Percentiles rank a stretch among this genome's conserved stretches.
phyloP scores from a whole-genome alignment of 2,329 filamentous ascomycete species.

The Talaromyces funiculosus region DNA sequence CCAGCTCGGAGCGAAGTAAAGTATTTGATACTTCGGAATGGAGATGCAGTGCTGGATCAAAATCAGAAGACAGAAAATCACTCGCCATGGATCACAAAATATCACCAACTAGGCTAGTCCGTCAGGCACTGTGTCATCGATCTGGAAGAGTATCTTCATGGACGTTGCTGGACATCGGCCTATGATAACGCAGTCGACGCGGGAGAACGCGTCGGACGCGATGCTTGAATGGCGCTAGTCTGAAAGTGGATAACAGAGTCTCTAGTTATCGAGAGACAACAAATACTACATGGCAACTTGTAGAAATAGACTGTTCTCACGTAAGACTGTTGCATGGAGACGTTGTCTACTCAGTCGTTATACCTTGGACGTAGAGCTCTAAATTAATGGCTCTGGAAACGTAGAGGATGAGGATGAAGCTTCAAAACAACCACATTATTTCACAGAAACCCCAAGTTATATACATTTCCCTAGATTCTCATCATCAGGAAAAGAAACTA shows the following conservation, averaged over 20 bases:
- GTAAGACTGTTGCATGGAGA: background rate
- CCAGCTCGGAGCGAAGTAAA: slow-evolving; percentile 18
- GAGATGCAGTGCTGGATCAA: slow-evolving; percentile 47
- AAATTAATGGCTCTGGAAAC: background rate
- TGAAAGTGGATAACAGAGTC: background rate
- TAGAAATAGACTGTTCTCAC: background rate
- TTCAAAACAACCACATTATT: background rate
- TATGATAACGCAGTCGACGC: background rate
- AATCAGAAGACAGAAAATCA: slow-evolving; percentile 41
- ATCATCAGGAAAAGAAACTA: background rate
- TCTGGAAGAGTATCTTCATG: background rate
- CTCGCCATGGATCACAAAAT: slow-evolving; percentile 12
- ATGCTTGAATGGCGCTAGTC: slow-evolving; percentile 1
- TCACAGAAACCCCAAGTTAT: background rate
- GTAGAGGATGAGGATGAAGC: background rate
- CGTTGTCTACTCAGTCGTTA: background rate
- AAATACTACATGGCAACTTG: too few relatives aligned
- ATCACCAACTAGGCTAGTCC: background rate
- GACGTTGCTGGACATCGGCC: background rate
- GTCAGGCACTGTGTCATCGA: background rate
- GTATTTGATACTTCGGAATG: slow-evolving; percentile 39
- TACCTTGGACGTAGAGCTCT: background rate
- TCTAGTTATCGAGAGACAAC: background rate
- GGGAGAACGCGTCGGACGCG: slow-evolving; percentile 12
- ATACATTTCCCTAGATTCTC: too few relatives aligned